These are phyloP conservation scores for Eucalyptus albens DNA, from an alignment of 345 rosid genomes.

Conservation along the genomic window DNA sequence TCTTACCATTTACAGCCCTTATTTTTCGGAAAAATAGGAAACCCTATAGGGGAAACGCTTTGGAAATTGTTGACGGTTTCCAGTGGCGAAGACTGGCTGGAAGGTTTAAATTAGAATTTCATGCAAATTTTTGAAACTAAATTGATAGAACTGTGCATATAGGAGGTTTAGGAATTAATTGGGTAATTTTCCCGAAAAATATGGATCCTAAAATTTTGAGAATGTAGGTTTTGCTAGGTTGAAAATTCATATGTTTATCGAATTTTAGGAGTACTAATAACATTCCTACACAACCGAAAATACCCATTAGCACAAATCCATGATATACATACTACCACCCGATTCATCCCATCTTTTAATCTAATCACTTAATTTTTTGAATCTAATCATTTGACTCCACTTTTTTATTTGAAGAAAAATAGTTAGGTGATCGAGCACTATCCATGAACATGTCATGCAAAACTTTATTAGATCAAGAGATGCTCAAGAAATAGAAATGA, in stretches of 20 bases:
- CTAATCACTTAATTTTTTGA: not conserved
- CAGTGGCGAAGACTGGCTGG: not conserved
- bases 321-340: not conserved
- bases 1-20: not conserved
- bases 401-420: not conserved
- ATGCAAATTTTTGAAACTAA: not conserved
- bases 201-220: not conserved
- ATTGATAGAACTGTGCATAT: not conserved
- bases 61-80: not conserved
- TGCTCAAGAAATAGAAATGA: not conserved
- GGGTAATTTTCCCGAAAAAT: not conserved
- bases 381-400: not conserved
- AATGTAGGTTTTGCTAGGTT: not conserved
- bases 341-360: not conserved
- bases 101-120: not conserved
- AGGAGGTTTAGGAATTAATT: not conserved
- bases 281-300: not conserved
- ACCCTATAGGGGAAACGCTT: not conserved
- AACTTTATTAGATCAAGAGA: not conserved
- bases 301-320: not conserved
- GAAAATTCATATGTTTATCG: not conserved
- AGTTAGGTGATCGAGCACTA: not conserved
- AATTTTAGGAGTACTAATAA: not conserved
- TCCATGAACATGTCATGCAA: not conserved
- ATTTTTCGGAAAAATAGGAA: not conserved